Base-by-base conservation (phyloP, 495 filamentous ascomycete species). In the Hypoxylon fragiforme region DNA sequence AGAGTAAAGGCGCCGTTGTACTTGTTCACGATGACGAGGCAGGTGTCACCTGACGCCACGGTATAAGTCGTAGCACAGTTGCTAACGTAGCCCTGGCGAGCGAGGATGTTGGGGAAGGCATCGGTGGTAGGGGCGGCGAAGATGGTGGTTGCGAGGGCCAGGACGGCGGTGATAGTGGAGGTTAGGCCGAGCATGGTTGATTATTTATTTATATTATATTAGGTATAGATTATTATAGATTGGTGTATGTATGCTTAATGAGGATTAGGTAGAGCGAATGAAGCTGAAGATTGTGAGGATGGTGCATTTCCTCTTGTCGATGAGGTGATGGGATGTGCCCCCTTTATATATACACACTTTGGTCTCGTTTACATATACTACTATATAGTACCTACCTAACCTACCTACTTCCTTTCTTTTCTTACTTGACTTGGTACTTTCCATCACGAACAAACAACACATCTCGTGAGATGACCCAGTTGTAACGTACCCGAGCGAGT, bases 321-420 rank as follows among this genome's bases (percentile, higher is more conserved):
- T 46, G 44, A 54, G 50, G 57, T 39, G 57, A 50, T 49, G 55
- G 42, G 20, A n/a, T n/a, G 15, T 14, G 15, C 9, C 24, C n/a
- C 37, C 49, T 38, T 60, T 60, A 52, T 60, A 60, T 54, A 53
- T n/a, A n/a, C n/a, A n/a, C n/a, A n/a, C n/a, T n/a, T n/a, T n/a
- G n/a, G n/a, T n/a, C n/a, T n/a, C n/a, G n/a, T n/a, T n/a, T n/a
- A n/a, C n/a, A n/a, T n/a, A n/a, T n/a, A n/a, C n/a, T n/a, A n/a
- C n/a, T n/a, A n/a, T n/a, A n/a, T n/a, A n/a, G n/a, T n/a, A n/a
- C n/a, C n/a, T n/a, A n/a, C n/a, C n/a, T n/a, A n/a, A 21, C 21
- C 22, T 1, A 2, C 32, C 19, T 36, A 1, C 15, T n/a, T 4
- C 12, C 30, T 26, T 12, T 8, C n/a, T 30, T n/a, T 37, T 35